Evolutionary conservation across 2,329 filamentous ascomycete species (phyloP).

Genomic region (Exophiala sp.): DNA sequence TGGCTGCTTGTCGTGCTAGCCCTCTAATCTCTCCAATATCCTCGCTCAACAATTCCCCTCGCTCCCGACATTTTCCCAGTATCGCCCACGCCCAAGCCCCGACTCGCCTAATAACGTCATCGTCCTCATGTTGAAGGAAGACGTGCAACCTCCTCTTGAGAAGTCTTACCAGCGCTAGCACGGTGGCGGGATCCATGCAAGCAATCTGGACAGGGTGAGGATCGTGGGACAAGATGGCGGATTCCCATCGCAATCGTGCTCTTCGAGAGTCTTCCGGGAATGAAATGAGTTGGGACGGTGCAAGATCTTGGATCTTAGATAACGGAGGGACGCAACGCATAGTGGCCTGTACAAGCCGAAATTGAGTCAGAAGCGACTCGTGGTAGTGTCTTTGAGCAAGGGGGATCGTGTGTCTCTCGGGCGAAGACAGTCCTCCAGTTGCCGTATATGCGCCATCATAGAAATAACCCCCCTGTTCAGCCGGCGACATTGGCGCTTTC

Average conservation of each 20-base stretch:
- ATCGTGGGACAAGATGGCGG: conserved; percentile 35
- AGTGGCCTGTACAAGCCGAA: conserved; percentile 56
- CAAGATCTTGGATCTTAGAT: conserved; percentile 50
- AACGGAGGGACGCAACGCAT: conserved; percentile 54
- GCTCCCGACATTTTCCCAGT: conserved; percentile 66
- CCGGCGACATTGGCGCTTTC: neutral
- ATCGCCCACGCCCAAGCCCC: conserved; percentile 84
- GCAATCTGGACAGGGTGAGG: conserved; percentile 48
- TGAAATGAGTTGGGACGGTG: conserved; percentile 46
- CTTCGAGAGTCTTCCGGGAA: conserved; percentile 51
- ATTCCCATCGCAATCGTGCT: conserved; percentile 53
- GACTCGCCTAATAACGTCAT: conserved; percentile 57
- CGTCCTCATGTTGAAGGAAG: conserved; percentile 57
- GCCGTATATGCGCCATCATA: conserved; percentile 74
- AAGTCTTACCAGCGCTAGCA: conserved; percentile 59
- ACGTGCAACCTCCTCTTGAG: conserved; percentile 55
- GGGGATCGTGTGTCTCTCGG: conserved; percentile 38
- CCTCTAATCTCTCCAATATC: conserved; percentile 73
- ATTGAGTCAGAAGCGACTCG: conserved; percentile 58
- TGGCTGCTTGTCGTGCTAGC: conserved; percentile 67
- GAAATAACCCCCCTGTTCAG: conserved; percentile 52
- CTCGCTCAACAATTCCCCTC: conserved; percentile 66
- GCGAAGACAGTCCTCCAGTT: conserved; percentile 41
- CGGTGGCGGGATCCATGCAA: conserved; percentile 54
- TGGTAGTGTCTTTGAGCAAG: conserved; percentile 63